These are phyloP conservation scores for Olyra latifolia DNA, from an alignment of 176 grass and related monocot genomes.

Conservation along the genomic window DNA sequence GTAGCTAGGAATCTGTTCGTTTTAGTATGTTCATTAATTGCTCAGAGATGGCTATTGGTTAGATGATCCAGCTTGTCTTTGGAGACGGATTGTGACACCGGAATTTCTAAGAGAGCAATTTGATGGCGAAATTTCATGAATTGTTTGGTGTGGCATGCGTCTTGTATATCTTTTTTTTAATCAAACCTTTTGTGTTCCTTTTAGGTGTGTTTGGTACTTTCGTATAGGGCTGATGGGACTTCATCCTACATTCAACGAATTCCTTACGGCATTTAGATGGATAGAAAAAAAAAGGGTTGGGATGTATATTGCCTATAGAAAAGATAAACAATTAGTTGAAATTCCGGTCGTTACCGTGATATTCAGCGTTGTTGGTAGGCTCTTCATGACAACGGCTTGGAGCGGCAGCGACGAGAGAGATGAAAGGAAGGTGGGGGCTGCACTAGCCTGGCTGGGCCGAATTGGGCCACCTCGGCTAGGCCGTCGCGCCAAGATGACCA, in stretches of 20 bases:
- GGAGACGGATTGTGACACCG: background rate
- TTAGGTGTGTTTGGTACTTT: background rate
- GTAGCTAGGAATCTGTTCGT: constrained; percentile 8
- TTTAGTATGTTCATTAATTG: background rate
- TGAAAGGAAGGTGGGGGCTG: no score
- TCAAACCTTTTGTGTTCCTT: background rate
- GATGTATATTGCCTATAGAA: background rate
- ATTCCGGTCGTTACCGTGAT: no score
- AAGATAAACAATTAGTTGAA: background rate
- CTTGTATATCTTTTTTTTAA: background rate
- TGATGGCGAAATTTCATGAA: background rate
- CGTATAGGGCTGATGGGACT: no score
- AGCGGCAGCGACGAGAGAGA: no score
- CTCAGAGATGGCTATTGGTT: background rate
- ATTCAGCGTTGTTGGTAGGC: no score
- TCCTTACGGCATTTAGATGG: no score
- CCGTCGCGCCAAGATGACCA: no score
- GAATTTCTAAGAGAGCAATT: constrained; percentile 9
- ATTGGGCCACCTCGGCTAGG: no score
- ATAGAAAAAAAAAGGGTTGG: background rate
- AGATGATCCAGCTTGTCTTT: constrained; percentile 9
- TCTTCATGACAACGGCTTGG: no score
- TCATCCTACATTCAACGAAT: no score
- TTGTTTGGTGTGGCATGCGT: background rate
- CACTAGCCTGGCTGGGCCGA: no score